These are phyloP conservation scores for Ceratocystis cubensis DNA, from an alignment of 2,329 filamentous ascomycete species.

Conservation along the genomic window DNA sequence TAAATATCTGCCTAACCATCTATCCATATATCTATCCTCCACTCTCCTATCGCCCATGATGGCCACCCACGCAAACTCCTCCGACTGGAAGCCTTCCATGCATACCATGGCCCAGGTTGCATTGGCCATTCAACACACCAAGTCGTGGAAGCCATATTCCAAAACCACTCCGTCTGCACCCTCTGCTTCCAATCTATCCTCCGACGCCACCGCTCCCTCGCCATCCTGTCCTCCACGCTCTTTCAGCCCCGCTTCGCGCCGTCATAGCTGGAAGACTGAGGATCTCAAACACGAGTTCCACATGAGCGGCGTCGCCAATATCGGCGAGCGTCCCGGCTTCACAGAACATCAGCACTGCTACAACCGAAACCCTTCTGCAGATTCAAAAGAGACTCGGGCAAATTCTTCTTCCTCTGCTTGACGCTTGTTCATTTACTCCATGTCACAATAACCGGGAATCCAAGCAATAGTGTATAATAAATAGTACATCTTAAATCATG, in stretches of 20 bases:
- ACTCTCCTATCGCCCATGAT: not conserved
- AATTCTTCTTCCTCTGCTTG: not conserved
- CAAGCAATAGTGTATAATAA: not conserved
- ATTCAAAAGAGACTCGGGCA: not conserved
- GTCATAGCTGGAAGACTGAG: constrained; percentile 42
- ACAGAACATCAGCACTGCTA: constrained; percentile 27
- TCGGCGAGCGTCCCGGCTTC: constrained; percentile 33
- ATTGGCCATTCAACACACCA: constrained; percentile 15
- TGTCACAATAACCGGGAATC: not conserved
- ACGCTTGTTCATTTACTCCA: not conserved
- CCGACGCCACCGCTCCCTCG: not conserved
- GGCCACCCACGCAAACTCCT: constrained; percentile 1
- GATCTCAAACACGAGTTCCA: constrained; percentile 42
- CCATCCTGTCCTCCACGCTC: not conserved
- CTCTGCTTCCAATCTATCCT: not conserved
- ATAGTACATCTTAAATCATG: constrained; percentile 1
- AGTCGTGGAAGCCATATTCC: constrained; percentile 12
- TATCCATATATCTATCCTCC: not conserved
- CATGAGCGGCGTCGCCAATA: constrained; percentile 32
- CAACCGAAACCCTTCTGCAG: not conserved
- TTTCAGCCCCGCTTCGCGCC: constrained; percentile 26
- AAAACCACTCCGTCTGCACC: not conserved
- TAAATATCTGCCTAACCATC: not conserved
- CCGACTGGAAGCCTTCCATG: constrained; percentile 14
- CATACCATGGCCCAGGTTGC: constrained; percentile 17